Base-by-base conservation (phyloP, 129 eudicot species). In the Daucus carota region DNA sequence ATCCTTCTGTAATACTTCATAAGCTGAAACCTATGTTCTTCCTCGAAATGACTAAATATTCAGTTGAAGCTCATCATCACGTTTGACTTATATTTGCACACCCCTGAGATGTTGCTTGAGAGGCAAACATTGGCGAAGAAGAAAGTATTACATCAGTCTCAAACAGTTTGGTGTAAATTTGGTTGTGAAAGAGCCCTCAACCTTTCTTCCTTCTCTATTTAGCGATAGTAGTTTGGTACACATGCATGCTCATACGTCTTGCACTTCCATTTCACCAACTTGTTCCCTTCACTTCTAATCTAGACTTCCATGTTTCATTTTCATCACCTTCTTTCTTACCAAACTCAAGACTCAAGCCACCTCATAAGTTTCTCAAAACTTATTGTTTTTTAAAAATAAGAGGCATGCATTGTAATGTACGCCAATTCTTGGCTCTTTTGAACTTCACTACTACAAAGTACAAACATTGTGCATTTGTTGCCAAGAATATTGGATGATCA, bases 211-310 rank as follows among this genome's bases (percentile, higher is more conserved):
- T 32, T 70, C 75, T 70, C 78, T 52, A 85, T 83, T 91, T n/a
- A 91, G 83, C 88, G 79, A 62, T 46, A 80, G 72, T 86, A 83
- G 67, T 87, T 73, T 86, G 82, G 81, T 38, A 66, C 79, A 71
- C 80, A 26, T 54, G 20, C 9, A 8, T 70, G 1, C 38, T 11
- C 45, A 29, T 41, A 31, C 13, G 1, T 11, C 77, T 77, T 83
- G 78, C 79, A 84, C 36, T 57, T 77, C 90, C 74, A 50, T 80
- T 75, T 88, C 88, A 80, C 79, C 87, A 43, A 70, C 73, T 29
- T 76, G 57, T 41, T 45, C 15, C 44, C 70, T 93, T 93, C 82
- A 82, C 90, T 90, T 86, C 80, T 82, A 92, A 89, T 85, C 73
- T 77, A 86, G 74, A 77, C 73, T 74, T 74, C 76, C 89, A 79